phyloP scores from a whole-genome alignment of 306 rosid species.

The Luffa aegyptiaca region DNA sequence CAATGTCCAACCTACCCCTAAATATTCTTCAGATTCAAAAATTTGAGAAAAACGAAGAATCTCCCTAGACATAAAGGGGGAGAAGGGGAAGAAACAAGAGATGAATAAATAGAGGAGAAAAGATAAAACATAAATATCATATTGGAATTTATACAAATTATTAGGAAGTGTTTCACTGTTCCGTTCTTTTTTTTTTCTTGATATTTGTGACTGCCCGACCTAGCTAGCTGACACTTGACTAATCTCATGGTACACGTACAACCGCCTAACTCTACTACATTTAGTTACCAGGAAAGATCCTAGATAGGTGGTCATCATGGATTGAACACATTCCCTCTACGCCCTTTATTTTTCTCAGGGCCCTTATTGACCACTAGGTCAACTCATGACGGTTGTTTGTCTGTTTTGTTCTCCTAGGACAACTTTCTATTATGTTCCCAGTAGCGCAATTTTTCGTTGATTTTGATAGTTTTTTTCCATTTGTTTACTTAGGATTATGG shows the following conservation, averaged over 20 bases:
- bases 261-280: too few relatives aligned
- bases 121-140: neutral
- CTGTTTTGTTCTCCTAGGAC: neutral
- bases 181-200: neutral
- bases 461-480: neutral
- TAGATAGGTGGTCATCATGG: too few relatives aligned
- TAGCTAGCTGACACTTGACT: too few relatives aligned
- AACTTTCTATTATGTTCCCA: neutral
- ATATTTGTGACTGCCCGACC: too few relatives aligned
- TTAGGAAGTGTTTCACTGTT: neutral
- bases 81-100: neutral
- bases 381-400: too few relatives aligned
- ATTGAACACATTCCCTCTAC: too few relatives aligned
- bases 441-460: neutral
- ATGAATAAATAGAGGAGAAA: neutral
- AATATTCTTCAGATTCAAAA: neutral
- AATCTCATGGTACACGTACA: too few relatives aligned
- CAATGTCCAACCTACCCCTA: neutral
- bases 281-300: too few relatives aligned
- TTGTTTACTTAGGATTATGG: neutral
- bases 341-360: too few relatives aligned
- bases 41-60: neutral
- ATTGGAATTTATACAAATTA: neutral
- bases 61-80: neutral
- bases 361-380: too few relatives aligned